phyloP scores from a whole-genome alignment of 2,329 filamentous ascomycete species.

The Sordariomycetes sp. region DNA sequence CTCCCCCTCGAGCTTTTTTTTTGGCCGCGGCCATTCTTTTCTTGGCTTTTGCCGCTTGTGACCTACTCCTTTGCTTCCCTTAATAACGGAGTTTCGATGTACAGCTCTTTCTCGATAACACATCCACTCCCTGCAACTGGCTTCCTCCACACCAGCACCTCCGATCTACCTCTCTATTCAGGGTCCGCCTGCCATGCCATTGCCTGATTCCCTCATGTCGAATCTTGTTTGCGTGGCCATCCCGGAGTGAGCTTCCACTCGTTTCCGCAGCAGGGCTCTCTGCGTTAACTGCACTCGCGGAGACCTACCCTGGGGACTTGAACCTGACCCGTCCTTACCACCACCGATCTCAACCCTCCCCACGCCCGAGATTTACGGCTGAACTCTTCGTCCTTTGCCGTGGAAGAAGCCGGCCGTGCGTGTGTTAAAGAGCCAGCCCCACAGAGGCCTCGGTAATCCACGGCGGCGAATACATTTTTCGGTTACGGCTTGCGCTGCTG shows the following conservation, averaged over 20 bases:
- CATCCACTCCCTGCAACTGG: not conserved
- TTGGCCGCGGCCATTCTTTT: not conserved
- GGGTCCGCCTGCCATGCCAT: not conserved
- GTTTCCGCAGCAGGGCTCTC: not conserved
- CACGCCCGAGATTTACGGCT: not conserved
- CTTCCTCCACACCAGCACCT: not conserved
- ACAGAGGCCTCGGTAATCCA: not conserved
- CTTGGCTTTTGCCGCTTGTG: not conserved
- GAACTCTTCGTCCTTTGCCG: not conserved
- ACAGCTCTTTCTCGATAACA: not conserved
- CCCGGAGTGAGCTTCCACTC: not conserved
- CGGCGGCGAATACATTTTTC: not conserved
- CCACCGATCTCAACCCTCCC: not conserved
- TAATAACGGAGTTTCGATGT: not conserved
- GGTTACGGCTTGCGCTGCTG: not conserved
- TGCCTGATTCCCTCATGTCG: not conserved
- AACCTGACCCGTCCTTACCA: not conserved
- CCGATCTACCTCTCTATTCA: not conserved
- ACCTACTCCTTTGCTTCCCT: not conserved
- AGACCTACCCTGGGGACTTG: not conserved
- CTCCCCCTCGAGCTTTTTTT: not conserved
- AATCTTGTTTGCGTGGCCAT: not conserved
- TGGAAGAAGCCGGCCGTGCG: not conserved
- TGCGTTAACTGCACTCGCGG: not conserved
- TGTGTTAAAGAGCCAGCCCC: not conserved